Evolutionary conservation across 1,139 yeast species (phyloP).

Genomic region (Magnusiomyces sp.): DNA sequence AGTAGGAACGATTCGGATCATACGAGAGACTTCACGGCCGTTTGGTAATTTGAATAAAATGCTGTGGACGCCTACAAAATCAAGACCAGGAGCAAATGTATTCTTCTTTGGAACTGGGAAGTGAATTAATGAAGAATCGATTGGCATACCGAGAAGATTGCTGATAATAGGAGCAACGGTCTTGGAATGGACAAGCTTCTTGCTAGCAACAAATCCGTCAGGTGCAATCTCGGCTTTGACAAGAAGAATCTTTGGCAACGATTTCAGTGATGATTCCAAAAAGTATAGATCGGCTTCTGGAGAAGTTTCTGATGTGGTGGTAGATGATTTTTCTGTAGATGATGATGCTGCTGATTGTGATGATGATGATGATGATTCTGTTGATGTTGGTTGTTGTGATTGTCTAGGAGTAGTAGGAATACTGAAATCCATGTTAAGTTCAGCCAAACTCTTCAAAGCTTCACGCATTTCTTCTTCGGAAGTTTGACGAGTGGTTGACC

Average conservation of each 20-base stretch:
- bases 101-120: slow-evolving; percentile 10
- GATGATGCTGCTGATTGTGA: slow-evolving; percentile 1
- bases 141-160: slow-evolving; percentile 17
- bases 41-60: slow-evolving; percentile 15
- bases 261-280: slow-evolving; percentile 19
- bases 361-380: background rate
- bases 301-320: slow-evolving; percentile 9
- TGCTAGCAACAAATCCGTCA: slow-evolving; percentile 17
- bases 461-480: slow-evolving; percentile 10
- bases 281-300: slow-evolving; percentile 10
- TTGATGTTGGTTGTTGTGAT: background rate
- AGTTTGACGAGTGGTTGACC: slow-evolving; percentile 6
- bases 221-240: slow-evolving; percentile 12
- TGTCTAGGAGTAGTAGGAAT: slow-evolving; percentile 8
- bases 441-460: slow-evolving; percentile 12
- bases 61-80: slow-evolving; percentile 18
- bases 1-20: slow-evolving; percentile 12
- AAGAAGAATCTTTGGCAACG: slow-evolving; percentile 21
- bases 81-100: slow-evolving; percentile 13
- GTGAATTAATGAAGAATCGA: slow-evolving; percentile 10
- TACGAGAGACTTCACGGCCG: slow-evolving; percentile 13
- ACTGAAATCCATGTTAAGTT: slow-evolving; percentile 10
- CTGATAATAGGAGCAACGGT: slow-evolving; percentile 12
- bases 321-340: slow-evolving; percentile 6
- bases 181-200: slow-evolving; percentile 4